Conservation (phyloP, 2,329 filamentous ascomycete genomes). For the Colletotrichum simmondsii region DNA sequence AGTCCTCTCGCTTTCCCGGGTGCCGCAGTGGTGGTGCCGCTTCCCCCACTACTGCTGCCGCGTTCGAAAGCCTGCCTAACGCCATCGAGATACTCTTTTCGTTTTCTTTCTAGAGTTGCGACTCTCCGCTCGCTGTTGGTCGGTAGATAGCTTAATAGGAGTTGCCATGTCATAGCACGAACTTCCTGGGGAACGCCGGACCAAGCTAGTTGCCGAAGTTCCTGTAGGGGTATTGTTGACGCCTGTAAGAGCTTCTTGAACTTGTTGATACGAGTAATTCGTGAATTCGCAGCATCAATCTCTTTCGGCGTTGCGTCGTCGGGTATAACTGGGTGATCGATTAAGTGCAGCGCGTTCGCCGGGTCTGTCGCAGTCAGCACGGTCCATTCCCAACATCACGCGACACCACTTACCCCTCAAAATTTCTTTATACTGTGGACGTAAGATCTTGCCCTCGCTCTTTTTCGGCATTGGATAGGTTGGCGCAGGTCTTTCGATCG, state of each 20-base stretch:
- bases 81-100: slow-evolving; percentile 95
- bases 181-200: slow-evolving; percentile 95
- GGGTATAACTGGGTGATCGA: slow-evolving; percentile 83
- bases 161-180: slow-evolving; percentile 98
- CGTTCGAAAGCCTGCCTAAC: slow-evolving; percentile 79
- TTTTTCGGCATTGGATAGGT: slow-evolving; percentile 91
- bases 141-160: slow-evolving; percentile 93
- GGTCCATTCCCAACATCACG: not conserved
- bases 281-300: slow-evolving; percentile 84
- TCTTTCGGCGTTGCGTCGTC: slow-evolving; percentile 83
- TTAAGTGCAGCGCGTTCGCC: slow-evolving; percentile 93
- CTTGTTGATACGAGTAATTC: slow-evolving; percentile 95
- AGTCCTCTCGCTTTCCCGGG: slow-evolving; percentile 72
- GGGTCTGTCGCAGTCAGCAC: slow-evolving; percentile 64
- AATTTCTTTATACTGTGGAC: slow-evolving; percentile 98
- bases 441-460: slow-evolving; percentile 91
- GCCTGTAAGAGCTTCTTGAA: slow-evolving; percentile 97
- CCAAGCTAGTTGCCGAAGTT: slow-evolving; percentile 89
- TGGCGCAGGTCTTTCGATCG: slow-evolving; percentile 84
- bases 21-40: slow-evolving; percentile 51
- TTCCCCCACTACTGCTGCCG: slow-evolving; percentile 45
- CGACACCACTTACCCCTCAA: slow-evolving; percentile 66
- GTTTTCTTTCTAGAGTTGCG: slow-evolving; percentile 89
- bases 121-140: slow-evolving; percentile 96
- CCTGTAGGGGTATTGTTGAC: slow-evolving; percentile 86